These are phyloP conservation scores for Cryptococcus sp. DNA, from an alignment of 1,284 basidiomycete species.

Conservation along the genomic window DNA sequence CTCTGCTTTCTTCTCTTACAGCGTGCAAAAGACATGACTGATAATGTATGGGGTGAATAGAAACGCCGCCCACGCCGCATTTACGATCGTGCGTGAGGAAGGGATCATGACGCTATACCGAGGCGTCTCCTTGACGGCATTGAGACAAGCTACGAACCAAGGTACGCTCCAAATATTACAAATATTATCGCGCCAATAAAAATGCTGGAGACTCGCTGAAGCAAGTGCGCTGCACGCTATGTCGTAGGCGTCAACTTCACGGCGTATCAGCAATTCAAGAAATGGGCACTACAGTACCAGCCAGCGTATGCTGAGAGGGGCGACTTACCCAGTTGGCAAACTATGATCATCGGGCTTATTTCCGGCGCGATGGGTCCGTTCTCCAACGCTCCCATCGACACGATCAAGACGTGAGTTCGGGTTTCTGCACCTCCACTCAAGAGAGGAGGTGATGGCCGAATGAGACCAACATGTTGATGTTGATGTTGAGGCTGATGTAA, in stretches of 20 bases:
- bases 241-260: conserved; percentile 88
- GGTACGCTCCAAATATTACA: conserved; percentile 57
- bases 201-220: neutral
- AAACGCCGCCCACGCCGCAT: conserved; percentile 95
- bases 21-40: neutral
- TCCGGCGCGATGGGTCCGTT: conserved; percentile 97
- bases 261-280: conserved; percentile 96
- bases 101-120: conserved; percentile 84
- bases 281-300: conserved; percentile 72
- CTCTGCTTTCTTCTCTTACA: neutral
- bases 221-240: neutral
- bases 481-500: neutral
- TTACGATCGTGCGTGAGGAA: conserved; percentile 93
- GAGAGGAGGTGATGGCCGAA: too few species aligned
- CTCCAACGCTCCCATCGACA: conserved; percentile 96
- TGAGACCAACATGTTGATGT: neutral
- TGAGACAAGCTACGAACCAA: conserved; percentile 98
- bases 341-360: conserved; percentile 89
- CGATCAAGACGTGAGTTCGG: conserved; percentile 77
- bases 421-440: neutral
- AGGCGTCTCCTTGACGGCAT: conserved; percentile 88
- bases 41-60: conserved; percentile 1
- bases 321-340: conserved; percentile 86
- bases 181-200: neutral
- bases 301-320: conserved; percentile 63